phyloP scores from a whole-genome alignment of 306 rosid genomes.

The Luffa acutangula region DNA sequence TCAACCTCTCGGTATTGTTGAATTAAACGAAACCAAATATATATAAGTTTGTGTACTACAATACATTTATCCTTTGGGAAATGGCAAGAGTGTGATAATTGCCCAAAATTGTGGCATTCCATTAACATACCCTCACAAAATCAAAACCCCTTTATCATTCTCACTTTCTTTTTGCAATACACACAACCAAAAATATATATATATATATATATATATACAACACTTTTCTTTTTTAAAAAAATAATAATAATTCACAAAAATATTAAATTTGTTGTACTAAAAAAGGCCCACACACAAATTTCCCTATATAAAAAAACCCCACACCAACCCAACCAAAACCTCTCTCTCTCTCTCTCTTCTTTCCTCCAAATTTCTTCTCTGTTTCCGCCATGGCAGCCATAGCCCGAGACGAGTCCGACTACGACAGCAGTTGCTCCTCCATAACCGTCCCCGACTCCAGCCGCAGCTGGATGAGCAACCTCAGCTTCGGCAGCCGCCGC shows the following conservation, averaged over 20 bases:
- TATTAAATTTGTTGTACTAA: not conserved
- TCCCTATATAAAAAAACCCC: not conserved
- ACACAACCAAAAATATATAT: not conserved
- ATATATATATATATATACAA: too few species aligned
- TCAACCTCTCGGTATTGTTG: too few species aligned
- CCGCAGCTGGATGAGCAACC: slow-evolving; percentile 83
- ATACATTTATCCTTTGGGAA: not conserved
- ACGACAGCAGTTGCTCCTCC: slow-evolving; percentile 77
- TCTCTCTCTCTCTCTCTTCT: not conserved
- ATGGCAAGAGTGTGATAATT: not conserved
- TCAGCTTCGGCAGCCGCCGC: slow-evolving; percentile 70
- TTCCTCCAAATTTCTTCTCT: not conserved
- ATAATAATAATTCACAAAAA: not conserved
- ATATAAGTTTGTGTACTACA: too few species aligned
- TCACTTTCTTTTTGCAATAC: not conserved
- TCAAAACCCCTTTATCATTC: not conserved
- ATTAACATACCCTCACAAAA: not conserved
- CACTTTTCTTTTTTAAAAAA: not conserved
- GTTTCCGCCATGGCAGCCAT: slow-evolving; percentile 33
- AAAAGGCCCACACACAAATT: not conserved
- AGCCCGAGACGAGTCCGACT: slow-evolving; percentile 52
- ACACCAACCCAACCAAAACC: slow-evolving; percentile 4
- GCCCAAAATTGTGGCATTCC: not conserved
- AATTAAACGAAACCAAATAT: too few species aligned
- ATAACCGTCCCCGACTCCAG: slow-evolving; percentile 65